Evolutionary conservation across 169 alveolate species (phyloP).

Genomic region (Cryptosporidium bovis): DNA sequence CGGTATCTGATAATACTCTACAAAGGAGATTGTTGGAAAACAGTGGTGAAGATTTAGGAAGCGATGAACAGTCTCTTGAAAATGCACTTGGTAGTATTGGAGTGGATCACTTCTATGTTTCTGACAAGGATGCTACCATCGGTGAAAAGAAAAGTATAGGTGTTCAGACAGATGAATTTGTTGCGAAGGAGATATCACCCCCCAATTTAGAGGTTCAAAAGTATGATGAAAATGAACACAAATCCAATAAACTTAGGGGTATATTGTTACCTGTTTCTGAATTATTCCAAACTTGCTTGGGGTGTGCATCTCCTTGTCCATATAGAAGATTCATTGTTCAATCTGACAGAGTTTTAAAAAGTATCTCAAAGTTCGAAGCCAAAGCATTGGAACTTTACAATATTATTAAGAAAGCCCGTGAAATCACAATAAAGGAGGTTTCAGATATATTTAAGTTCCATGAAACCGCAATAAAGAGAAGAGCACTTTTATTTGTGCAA

Average conservation of each 20-base stretch:
- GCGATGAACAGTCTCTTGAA: too few species aligned
- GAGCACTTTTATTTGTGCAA: constrained; percentile 66
- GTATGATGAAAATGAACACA: background rate
- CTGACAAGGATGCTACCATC: too few species aligned
- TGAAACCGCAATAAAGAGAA: constrained; percentile 36
- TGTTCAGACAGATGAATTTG: too few species aligned
- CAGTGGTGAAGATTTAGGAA: too few species aligned
- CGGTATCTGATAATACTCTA: too few species aligned
- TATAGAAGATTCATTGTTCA: constrained; percentile 44
- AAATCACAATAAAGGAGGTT: constrained; percentile 50
- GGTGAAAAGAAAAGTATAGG: too few species aligned
- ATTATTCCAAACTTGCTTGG: constrained; percentile 26
- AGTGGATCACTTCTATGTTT: too few species aligned
- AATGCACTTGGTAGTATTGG: too few species aligned
- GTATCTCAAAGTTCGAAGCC: constrained; percentile 30
- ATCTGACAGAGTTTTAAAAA: constrained; percentile 42
- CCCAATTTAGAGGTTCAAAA: background rate
- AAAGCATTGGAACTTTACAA: constrained; percentile 26
- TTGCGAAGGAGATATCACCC: too few species aligned
- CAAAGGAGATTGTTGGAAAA: too few species aligned
- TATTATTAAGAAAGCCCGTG: constrained; percentile 61
- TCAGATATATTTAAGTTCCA: constrained; percentile 40
- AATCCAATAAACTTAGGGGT: constrained; percentile 43
- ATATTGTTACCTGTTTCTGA: constrained; percentile 52
- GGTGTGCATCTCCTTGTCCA: constrained; percentile 65